Evolutionary conservation across 192 early-diverging fungal species (phyloP).

Genomic region (Linnemannia elongata): DNA sequence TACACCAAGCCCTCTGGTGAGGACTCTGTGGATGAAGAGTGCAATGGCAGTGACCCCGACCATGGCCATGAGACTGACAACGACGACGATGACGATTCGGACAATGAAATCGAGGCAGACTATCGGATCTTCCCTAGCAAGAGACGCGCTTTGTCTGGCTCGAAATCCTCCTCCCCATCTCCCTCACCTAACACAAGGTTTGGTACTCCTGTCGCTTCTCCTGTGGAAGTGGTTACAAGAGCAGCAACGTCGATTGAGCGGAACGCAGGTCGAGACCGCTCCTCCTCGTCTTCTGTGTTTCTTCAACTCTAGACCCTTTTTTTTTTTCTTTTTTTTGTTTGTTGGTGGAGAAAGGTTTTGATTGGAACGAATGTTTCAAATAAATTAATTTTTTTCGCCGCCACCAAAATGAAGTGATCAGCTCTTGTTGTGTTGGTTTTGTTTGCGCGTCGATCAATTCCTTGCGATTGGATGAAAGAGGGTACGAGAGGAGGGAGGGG

Average conservation of each 20-base stretch:
- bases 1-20: not conserved
- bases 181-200: too few relatives aligned
- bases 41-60: not conserved
- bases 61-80: not conserved
- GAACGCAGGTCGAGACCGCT: not conserved
- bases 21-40: not conserved
- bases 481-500: too few relatives aligned
- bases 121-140: conserved; percentile 22
- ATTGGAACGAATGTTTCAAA: not conserved
- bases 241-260: not conserved
- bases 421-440: too few relatives aligned
- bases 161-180: not conserved
- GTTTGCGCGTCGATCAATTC: not conserved
- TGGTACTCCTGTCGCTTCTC: not conserved
- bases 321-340: not conserved
- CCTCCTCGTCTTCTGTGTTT: not conserved
- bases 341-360: not conserved
- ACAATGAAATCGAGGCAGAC: conserved; percentile 30
- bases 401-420: not conserved
- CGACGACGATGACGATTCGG: not conserved
- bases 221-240: not conserved
- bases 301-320: not conserved
- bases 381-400: not conserved
- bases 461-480: not conserved
- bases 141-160: not conserved